Conservation (phyloP, 768 basidiomycete genomes). For the Panus rudis region DNA sequence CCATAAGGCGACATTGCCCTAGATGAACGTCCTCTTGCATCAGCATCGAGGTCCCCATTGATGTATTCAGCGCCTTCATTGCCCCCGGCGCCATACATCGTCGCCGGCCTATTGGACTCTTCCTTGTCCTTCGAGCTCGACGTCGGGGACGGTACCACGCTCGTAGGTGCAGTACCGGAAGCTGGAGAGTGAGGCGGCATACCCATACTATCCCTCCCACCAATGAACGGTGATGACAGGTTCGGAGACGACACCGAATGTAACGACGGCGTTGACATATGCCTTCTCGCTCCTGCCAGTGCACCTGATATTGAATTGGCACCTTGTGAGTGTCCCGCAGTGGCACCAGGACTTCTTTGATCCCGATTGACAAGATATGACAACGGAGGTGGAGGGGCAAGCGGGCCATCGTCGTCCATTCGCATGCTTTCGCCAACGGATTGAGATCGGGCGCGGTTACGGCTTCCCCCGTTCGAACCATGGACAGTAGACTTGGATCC, state of each 20-base stretch:
- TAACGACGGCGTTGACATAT: too few relatives aligned
- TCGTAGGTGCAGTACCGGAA: conserved; percentile 76
- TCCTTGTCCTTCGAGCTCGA: conserved; percentile 59
- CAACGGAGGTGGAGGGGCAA: conserved; percentile 87
- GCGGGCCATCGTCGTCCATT: conserved; percentile 63
- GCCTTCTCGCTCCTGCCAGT: too few relatives aligned
- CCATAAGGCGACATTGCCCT: too few relatives aligned
- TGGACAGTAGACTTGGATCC: conserved; percentile 37
- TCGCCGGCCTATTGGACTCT: too few relatives aligned
- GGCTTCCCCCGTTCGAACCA: too few relatives aligned
- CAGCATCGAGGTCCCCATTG: conserved; percentile 11
- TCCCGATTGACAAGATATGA: conserved; percentile 69
- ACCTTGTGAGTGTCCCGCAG: too few relatives aligned
- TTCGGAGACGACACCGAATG: conserved; percentile 54
- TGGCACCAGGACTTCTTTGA: conserved; percentile 55
- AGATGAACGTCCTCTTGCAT: too few relatives aligned
- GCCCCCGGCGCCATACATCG: too few relatives aligned
- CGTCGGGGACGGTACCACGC: conserved; percentile 66
- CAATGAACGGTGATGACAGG: conserved; percentile 42
- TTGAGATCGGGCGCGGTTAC: conserved; percentile 29
- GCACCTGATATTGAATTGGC: too few relatives aligned
- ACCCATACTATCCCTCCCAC: too few relatives aligned
- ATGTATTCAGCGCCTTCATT: conserved; percentile 21
- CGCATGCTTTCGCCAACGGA: conserved; percentile 37
- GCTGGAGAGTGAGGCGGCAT: conserved; percentile 66